Base-by-base conservation (phyloP, 2,329 filamentous ascomycete species). In the Ophiostoma angusticollis region DNA sequence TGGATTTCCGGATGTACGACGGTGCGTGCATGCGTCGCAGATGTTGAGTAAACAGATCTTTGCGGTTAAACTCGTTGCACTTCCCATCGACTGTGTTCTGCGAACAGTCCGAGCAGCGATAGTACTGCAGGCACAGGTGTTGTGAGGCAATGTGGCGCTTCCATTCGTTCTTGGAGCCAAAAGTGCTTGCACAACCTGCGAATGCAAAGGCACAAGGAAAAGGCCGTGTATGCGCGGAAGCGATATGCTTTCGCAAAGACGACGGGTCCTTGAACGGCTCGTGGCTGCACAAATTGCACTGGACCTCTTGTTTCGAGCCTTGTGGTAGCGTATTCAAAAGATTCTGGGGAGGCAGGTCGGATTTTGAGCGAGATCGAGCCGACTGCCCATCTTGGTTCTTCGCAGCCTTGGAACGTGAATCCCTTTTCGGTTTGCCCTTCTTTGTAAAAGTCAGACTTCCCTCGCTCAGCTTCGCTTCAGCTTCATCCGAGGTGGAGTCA, bases 121-220 rank as follows among this genome's bases (percentile, higher is more conserved):
- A 80, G 48, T 71, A 79, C 35, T 71, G 70, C 14, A 80, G 55
- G 47, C 75, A 79, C 17, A 98, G 70, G 59, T 98, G 91, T 50
- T 95, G 85, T 0, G 85, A 93, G 13, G 78, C 73, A 54, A 95
- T 84, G 54, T 98, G 91, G 4, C 89, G 75, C 59, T 96, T 96
- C 89, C 89, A 98, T 58, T 96, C 89, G 53, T 96, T 95, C 61
- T 95, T 96, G 13, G 84, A 89, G 1, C 80, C 78, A 56, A 96
- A 95, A 0, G 78, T 84, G 49, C 84, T 86, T 0, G 61, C 63
- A 57, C 89, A 98, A 14, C 83, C 84, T 29, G 89, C 93, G 50
- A 79, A 79, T 1, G 79, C 77, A 54, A 95, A 89, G 3, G 84
- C 83, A 54, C 89, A 98, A 0, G 79, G 76, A 50, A 95, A 96